Base-by-base conservation (phyloP, 768 basidiomycete genomes). In the Trametes sanguinea region DNA sequence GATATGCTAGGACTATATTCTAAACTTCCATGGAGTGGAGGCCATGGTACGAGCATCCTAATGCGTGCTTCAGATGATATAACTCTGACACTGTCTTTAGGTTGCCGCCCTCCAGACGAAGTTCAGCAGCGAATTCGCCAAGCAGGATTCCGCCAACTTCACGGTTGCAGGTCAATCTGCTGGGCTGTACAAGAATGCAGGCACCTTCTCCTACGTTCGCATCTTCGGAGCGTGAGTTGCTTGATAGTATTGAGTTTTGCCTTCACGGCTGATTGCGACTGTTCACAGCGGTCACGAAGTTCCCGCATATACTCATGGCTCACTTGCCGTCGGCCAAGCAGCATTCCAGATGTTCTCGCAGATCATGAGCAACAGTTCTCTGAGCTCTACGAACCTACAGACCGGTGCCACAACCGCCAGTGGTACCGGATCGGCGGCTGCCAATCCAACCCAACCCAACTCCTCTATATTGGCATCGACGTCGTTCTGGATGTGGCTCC, bases 101-200 rank as follows among this genome's bases (percentile, higher is more conserved):
- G 77, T 84, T 40, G 74, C 80, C 58, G 74, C 71, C 29, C 76
- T 86, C 0, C 68, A 80, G 43, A 85, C 84, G 16, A 71, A 77
- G 56, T 81, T 81, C 69, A 77, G 76, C 2, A 10, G 76, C 1
- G 27, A 73, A 17, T 85, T 76, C 69, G 72, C 78, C 40, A 61
- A 73, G 39, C 80, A 83, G 62, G 22, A 67, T 0, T 85, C 84
- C 68, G 64, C 76, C 6, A 76, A 76, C 42, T 86, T 77, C 71
- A 83, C 75, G 0, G 84, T 87, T 7, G 67, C 75, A 1, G 85
- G 85, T 0, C 75, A 80, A 57, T 60, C 70, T 2, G 74, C 85
- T 5, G 85, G 84, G 2, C 71, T 81, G 32, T 85, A 74, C 74
- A 86, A 86, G 74, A 85, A 84, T 57, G 83, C 85, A 4, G 85